Evolutionary conservation across 768 basidiomycete genomes (phyloP).

Genomic region (Aureoboletus auriporus): DNA sequence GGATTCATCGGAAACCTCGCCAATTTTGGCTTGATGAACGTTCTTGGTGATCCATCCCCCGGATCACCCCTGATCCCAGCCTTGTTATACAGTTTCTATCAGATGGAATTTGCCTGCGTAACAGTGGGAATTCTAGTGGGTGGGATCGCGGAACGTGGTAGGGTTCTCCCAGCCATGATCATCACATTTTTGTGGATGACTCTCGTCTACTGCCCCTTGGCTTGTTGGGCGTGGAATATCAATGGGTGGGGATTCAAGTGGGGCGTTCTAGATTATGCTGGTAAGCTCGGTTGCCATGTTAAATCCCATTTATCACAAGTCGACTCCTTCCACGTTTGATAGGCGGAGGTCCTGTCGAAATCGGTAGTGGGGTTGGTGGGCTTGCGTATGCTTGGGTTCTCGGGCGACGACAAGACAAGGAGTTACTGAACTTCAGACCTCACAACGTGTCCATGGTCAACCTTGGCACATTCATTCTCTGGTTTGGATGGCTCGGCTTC

Average conservation of each 20-base stretch:
- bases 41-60: slow-evolving; percentile 67
- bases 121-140: slow-evolving; percentile 76
- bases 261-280: slow-evolving; percentile 88
- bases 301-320: neutral
- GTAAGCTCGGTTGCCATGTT: slow-evolving; percentile 33
- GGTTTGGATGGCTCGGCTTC: slow-evolving; percentile 89
- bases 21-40: slow-evolving; percentile 72
- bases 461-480: slow-evolving; percentile 81
- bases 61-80: slow-evolving; percentile 81
- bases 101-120: slow-evolving; percentile 83
- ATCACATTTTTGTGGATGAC: slow-evolving; percentile 85
- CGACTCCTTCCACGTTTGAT: slow-evolving; percentile 1
- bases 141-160: slow-evolving; percentile 82
- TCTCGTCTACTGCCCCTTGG: slow-evolving; percentile 83
- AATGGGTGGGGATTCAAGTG: slow-evolving; percentile 84
- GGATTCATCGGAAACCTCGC: slow-evolving; percentile 77
- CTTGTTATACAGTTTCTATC: slow-evolving; percentile 81
- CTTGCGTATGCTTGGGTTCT: slow-evolving; percentile 86
- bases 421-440: slow-evolving; percentile 76
- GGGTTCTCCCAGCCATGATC: slow-evolving; percentile 76
- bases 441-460: slow-evolving; percentile 84
- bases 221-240: slow-evolving; percentile 78
- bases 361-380: slow-evolving; percentile 79
- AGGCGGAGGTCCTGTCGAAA: slow-evolving; percentile 88
- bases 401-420: slow-evolving; percentile 71